These are phyloP conservation scores for Trichoderma reesei DNA, from an alignment of 495 filamentous ascomycete species.

Conservation along the genomic window DNA sequence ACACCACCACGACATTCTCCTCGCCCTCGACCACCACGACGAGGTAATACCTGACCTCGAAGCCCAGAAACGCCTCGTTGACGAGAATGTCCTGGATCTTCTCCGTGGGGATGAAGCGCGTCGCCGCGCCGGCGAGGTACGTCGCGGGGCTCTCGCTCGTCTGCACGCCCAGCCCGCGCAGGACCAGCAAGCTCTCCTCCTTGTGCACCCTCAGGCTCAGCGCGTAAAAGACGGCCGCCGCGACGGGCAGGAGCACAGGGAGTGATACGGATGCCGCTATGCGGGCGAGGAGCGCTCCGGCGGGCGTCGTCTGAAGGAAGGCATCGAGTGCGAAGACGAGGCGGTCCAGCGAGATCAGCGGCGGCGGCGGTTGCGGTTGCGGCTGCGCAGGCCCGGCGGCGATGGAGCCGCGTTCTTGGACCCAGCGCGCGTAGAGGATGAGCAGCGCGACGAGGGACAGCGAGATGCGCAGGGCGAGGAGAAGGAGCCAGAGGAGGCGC, in stretches of 20 bases:
- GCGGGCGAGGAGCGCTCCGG: slow-evolving; percentile 31
- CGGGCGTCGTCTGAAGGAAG: slow-evolving; percentile 15
- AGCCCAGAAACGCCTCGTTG: slow-evolving; percentile 90
- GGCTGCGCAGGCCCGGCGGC: slow-evolving; percentile 9
- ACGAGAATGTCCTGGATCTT: slow-evolving; percentile 88
- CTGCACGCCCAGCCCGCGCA: slow-evolving; percentile 86
- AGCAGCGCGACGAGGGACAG: slow-evolving; percentile 25
- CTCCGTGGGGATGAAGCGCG: slow-evolving; percentile 87
- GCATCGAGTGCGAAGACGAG: slow-evolving; percentile 26
- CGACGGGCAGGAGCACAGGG: slow-evolving; percentile 19
- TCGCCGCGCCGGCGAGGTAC: slow-evolving; percentile 48
- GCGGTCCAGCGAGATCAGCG: slow-evolving; percentile 27
- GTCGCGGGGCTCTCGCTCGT: slow-evolving; percentile 59
- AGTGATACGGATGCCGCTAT: slow-evolving; percentile 29
- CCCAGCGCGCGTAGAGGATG: slow-evolving; percentile 26
- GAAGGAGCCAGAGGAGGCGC: slow-evolving; percentile 40
- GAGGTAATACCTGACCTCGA: slow-evolving; percentile 84
- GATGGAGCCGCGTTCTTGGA: slow-evolving; percentile 14
- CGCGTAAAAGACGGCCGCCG: slow-evolving; percentile 22
- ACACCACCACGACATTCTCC: slow-evolving; percentile 81
- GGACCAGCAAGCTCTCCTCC: slow-evolving; percentile 80
- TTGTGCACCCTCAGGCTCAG: slow-evolving; percentile 33
- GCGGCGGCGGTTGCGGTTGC: slow-evolving; percentile 13
- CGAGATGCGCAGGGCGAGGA: slow-evolving; percentile 38
- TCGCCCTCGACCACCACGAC: slow-evolving; percentile 88